phyloP scores from a whole-genome alignment of 2,329 filamentous ascomycete species.

The Trichoderma asperellum region DNA sequence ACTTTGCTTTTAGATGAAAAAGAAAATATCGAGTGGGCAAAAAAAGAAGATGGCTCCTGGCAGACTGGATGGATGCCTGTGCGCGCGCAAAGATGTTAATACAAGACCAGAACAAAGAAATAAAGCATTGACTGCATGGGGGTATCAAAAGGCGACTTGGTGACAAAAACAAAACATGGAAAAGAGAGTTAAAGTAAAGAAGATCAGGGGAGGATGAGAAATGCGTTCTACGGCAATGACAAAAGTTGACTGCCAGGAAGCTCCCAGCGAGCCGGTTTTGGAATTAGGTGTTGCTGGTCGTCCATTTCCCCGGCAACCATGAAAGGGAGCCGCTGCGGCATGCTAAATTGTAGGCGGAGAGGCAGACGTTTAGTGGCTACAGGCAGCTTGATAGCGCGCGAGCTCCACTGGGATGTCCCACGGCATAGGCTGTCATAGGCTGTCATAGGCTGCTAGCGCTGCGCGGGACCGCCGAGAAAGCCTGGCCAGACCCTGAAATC shows the following conservation, averaged over 20 bases:
- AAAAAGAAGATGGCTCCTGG: neutral
- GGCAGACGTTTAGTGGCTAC: slow-evolving; percentile 7
- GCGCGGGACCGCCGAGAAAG: slow-evolving; percentile 11
- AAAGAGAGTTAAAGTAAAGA: slow-evolving; percentile 13
- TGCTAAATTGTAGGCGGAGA: neutral
- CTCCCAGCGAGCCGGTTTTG: slow-evolving; percentile 5
- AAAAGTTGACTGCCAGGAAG: slow-evolving; percentile 2
- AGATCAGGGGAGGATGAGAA: slow-evolving; percentile 18
- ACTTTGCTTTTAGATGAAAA: neutral
- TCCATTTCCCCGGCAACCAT: slow-evolving; percentile 26
- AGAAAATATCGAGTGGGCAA: neutral
- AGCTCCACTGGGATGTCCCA: slow-evolving; percentile 11
- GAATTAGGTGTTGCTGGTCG: neutral
- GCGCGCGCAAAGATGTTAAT: slow-evolving; percentile 2
- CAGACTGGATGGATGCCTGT: neutral
- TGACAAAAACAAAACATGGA: slow-evolving; percentile 3
- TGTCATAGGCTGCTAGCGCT: slow-evolving; percentile 2
- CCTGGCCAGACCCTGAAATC: slow-evolving; percentile 8
- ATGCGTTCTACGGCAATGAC: slow-evolving; percentile 8
- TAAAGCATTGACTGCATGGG: neutral
- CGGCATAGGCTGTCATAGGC: neutral
- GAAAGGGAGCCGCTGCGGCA: slow-evolving; percentile 18
- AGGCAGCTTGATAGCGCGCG: neutral
- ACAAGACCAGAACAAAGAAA: slow-evolving; percentile 10
- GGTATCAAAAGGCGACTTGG: slow-evolving; percentile 17